Evolutionary conservation across 148 eudicot genomes (phyloP).

Genomic region (Silene latifolia): DNA sequence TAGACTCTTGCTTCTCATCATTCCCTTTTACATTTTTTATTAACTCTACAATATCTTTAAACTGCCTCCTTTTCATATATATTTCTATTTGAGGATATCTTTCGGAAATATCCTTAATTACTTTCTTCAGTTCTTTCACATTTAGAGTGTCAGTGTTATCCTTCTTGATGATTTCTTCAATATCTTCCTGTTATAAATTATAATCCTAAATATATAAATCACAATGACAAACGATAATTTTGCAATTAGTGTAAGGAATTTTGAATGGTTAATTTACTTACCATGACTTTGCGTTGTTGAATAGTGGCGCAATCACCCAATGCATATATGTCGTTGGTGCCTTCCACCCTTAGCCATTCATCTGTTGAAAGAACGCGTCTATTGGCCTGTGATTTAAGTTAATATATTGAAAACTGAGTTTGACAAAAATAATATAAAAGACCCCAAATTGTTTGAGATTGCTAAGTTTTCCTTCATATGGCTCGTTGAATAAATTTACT

Average conservation of each 20-base stretch:
- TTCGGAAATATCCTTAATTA: slow-evolving; percentile 41
- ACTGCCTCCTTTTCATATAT: slow-evolving; percentile 47
- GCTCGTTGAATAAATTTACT: too few species aligned
- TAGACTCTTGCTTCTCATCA: slow-evolving; percentile 28
- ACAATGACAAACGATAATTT: too few species aligned
- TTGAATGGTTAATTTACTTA: slow-evolving; percentile 3
- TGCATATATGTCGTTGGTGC: slow-evolving; percentile 42
- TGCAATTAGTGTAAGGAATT: too few species aligned
- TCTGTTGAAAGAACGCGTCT: slow-evolving; percentile 51
- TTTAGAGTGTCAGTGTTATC: slow-evolving; percentile 39
- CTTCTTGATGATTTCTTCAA: slow-evolving; percentile 41
- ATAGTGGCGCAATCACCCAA: slow-evolving; percentile 68
- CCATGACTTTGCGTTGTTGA: slow-evolving; percentile 46
- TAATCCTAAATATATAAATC: too few species aligned
- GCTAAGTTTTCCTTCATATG: too few species aligned
- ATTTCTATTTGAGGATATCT: slow-evolving; percentile 65
- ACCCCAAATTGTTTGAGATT: too few species aligned
- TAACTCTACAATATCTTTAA: slow-evolving; percentile 38
- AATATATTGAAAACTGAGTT: neutral
- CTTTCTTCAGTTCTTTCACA: slow-evolving; percentile 36
- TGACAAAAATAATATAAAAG: neutral
- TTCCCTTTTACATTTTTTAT: slow-evolving; percentile 33
- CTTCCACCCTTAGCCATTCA: slow-evolving; percentile 68
- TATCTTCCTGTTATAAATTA: slow-evolving; percentile 56
- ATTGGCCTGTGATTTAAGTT: slow-evolving; percentile 25